Conservation (phyloP, 164 flowering plant species). For the Aristolochia fimbriata region DNA sequence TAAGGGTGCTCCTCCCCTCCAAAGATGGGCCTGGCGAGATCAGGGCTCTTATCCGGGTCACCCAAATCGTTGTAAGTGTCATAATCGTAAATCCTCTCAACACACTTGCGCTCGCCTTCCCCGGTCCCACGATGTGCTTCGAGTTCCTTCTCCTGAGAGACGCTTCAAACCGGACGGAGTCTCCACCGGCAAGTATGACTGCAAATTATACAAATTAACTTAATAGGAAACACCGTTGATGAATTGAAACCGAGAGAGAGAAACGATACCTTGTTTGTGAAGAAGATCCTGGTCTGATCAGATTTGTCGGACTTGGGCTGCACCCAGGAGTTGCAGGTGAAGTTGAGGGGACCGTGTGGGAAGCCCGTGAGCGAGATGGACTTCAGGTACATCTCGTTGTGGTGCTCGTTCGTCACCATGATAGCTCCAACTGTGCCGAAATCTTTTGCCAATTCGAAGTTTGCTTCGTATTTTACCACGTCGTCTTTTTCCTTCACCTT, state of each 20-base stretch:
- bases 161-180: slow-evolving; percentile 45
- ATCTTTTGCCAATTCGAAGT: slow-evolving; percentile 21
- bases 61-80: slow-evolving; percentile 61
- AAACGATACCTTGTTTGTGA: slow-evolving; percentile 38
- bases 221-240: too few species aligned
- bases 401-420: slow-evolving; percentile 47
- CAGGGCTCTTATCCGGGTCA: slow-evolving; percentile 29
- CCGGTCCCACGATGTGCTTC: slow-evolving; percentile 34
- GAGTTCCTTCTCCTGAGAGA: slow-evolving; percentile 38
- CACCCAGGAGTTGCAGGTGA: slow-evolving; percentile 53
- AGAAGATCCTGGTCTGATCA: slow-evolving; percentile 44
- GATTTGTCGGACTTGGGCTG: slow-evolving; percentile 34
- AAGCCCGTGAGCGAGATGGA: slow-evolving; percentile 38
- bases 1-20: slow-evolving; percentile 48
- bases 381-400: slow-evolving; percentile 40
- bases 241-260: too few species aligned
- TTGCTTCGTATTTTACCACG: slow-evolving; percentile 29
- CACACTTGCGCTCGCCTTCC: slow-evolving; percentile 26
- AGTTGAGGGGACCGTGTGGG: slow-evolving; percentile 18
- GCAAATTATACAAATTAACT: too few species aligned
- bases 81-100: slow-evolving; percentile 57
- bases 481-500: not conserved
- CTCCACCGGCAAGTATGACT: slow-evolving; percentile 58
- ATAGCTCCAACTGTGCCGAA: slow-evolving; percentile 59
- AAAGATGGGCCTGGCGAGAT: slow-evolving; percentile 31